Evolutionary conservation across 768 basidiomycete genomes (phyloP).

Genomic region (Russula sp.): DNA sequence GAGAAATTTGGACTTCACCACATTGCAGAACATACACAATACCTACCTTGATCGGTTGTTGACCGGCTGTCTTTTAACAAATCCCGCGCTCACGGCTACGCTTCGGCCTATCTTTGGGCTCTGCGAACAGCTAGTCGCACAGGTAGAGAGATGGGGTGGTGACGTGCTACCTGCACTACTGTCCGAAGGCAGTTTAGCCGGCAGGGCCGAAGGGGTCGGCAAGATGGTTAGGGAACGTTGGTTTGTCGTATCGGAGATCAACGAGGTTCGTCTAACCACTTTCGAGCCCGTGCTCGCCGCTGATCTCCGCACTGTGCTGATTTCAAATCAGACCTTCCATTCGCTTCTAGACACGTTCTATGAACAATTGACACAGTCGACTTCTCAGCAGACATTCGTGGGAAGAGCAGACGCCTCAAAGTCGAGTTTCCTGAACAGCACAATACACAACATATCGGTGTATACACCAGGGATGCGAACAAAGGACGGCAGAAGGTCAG

Average conservation of each 20-base stretch:
- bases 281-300: not conserved
- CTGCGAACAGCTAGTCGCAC: slow-evolving; percentile 82
- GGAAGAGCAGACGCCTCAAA: slow-evolving; percentile 63
- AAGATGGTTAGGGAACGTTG: slow-evolving; percentile 67
- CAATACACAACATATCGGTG: slow-evolving; percentile 41
- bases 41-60: slow-evolving; percentile 75
- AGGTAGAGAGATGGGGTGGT: slow-evolving; percentile 89
- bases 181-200: slow-evolving; percentile 68
- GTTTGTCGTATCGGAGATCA: slow-evolving; percentile 64
- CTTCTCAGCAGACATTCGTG: slow-evolving; percentile 66
- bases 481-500: slow-evolving; percentile 45
- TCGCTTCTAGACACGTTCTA: slow-evolving; percentile 69
- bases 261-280: slow-evolving; percentile 49
- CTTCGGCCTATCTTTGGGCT: slow-evolving; percentile 72
- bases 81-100: slow-evolving; percentile 52
- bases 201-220: slow-evolving; percentile 56
- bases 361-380: slow-evolving; percentile 68
- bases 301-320: slow-evolving; percentile 19
- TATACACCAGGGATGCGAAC: slow-evolving; percentile 42
- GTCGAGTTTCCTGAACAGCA: slow-evolving; percentile 54
- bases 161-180: slow-evolving; percentile 81
- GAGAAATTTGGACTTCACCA: slow-evolving; percentile 72
- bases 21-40: slow-evolving; percentile 74
- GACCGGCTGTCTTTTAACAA: slow-evolving; percentile 73
- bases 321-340: slow-evolving; percentile 52